Evolutionary conservation across 148 eudicot species (phyloP).

Genomic region (Agrostemma githago): DNA sequence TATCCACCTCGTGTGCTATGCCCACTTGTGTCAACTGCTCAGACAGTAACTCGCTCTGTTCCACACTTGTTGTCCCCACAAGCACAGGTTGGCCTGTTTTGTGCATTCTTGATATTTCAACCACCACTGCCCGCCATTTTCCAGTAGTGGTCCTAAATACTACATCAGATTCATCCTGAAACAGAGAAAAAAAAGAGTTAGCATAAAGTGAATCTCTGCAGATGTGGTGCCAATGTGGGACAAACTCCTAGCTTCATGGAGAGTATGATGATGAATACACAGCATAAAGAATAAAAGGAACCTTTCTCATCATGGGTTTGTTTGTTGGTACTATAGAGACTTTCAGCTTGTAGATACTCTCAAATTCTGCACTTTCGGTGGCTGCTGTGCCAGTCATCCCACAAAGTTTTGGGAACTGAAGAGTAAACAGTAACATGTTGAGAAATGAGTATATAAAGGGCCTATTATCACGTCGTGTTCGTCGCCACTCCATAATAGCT

Average conservation of each 20-base stretch:
- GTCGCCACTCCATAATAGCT: neutral
- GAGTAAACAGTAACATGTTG: conserved; percentile 18
- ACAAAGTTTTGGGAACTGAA: conserved; percentile 93
- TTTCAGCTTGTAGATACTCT: conserved; percentile 97
- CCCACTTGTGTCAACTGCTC: conserved; percentile 80
- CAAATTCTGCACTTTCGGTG: conserved; percentile 95
- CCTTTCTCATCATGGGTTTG: conserved; percentile 99
- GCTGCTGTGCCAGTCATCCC: conserved; percentile 99
- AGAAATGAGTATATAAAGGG: conserved; percentile 16
- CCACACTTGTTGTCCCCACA: conserved; percentile 98
- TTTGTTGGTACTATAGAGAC: conserved; percentile 96
- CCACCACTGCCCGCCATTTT: conserved; percentile 95
- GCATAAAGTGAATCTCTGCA: conserved; percentile 8
- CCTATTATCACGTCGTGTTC: neutral
- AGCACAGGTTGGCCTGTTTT: conserved; percentile 95
- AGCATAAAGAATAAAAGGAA: conserved; percentile 10
- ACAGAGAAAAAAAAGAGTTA: conserved; percentile 8
- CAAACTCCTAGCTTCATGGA: neutral
- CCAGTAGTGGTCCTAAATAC: conserved; percentile 86
- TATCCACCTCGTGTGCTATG: conserved; percentile 78
- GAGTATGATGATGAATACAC: conserved; percentile 1
- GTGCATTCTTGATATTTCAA: conserved; percentile 95
- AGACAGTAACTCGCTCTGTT: conserved; percentile 90
- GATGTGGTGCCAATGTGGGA: neutral
- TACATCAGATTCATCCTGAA: conserved; percentile 96